Evolutionary conservation across 192 early-diverging fungal species (phyloP).

Genomic region (Allomyces arbusculus): DNA sequence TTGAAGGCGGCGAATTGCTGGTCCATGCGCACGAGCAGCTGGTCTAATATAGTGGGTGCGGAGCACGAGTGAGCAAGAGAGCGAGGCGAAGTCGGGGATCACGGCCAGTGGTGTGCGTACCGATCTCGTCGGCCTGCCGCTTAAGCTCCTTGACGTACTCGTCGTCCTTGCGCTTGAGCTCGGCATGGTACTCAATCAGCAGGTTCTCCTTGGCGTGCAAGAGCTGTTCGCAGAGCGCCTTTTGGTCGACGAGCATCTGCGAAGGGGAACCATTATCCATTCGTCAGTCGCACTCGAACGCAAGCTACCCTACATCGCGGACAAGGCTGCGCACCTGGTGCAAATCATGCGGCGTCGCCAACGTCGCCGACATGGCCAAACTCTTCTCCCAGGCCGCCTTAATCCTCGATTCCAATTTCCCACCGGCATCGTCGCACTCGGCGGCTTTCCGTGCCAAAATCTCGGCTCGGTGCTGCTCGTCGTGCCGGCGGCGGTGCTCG

Average conservation of each 20-base stretch:
- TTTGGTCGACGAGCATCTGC: conserved; percentile 18
- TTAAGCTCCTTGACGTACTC: conserved; percentile 39
- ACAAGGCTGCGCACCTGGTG: conserved; percentile 9
- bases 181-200: conserved; percentile 24
- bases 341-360: conserved; percentile 20
- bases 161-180: conserved; percentile 34
- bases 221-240: conserved; percentile 19
- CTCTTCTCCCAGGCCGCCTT: conserved; percentile 15
- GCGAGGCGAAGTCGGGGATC: no score
- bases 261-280: no score
- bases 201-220: conserved; percentile 25
- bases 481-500: conserved; percentile 19
- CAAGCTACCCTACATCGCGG: neutral
- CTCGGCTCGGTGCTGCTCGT: conserved; percentile 19
- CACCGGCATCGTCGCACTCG: conserved; percentile 13
- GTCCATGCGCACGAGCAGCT: conserved; percentile 32
- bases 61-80: neutral
- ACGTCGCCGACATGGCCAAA: conserved; percentile 4
- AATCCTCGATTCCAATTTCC: conserved; percentile 12
- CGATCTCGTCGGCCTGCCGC: conserved; percentile 38
- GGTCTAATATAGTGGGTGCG: conserved; percentile 9
- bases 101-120: conserved; percentile 4
- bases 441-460: conserved; percentile 15
- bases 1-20: conserved; percentile 23
- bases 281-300: neutral